Base-by-base conservation (phyloP, 768 basidiomycete genomes). In the Chlorophyllum brunneum region DNA sequence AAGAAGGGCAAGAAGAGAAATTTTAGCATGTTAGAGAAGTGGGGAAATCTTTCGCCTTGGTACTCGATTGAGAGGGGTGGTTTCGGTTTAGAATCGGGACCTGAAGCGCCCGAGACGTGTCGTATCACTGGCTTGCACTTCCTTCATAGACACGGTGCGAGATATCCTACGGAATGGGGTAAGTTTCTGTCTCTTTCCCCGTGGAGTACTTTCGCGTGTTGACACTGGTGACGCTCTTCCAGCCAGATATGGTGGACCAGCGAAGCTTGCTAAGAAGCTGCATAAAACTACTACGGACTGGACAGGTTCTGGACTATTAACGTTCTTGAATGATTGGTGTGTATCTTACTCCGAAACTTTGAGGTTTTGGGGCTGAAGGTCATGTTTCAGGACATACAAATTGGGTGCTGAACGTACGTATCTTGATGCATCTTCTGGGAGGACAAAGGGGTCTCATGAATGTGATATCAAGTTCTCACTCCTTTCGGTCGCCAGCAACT, bases 1-100 rank as follows among this genome's bases (percentile, higher is more conserved):
- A 61, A 62, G 43, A 59, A 51, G 37, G 63, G 62, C 22, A 65
- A 62, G 40, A 61, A 58, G 22, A 65, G 67, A 29, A 63, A 70
- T 8, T 92, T 89, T 58, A 79, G 86, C 61, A 60, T 92, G 38
- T 82, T 92, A 67, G 79, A 75, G 63, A 78, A 81, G 37, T 93
- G 91, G 91, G 91, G 91, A 1, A 92, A 92, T 61, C 65, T 91
- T 36, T 85, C 86, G 1, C 91, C 91, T 9, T 93, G 91, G 91
- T 92, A 85, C 64, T 88, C 85, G 57, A 82, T 89, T 16, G 72
- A 74, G 15, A 72, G 70, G 37, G 77, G 74, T 10, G 70, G 78
- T 1, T 93, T 91, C 67, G 90, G 91, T 0, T 56, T 92, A 8
- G 79, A 91, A 58, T 85, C 88, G 0, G 75, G 76, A 4, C 83